phyloP scores from a whole-genome alignment of 352 stramenopile species.

The Phytophthora palmivora region DNA sequence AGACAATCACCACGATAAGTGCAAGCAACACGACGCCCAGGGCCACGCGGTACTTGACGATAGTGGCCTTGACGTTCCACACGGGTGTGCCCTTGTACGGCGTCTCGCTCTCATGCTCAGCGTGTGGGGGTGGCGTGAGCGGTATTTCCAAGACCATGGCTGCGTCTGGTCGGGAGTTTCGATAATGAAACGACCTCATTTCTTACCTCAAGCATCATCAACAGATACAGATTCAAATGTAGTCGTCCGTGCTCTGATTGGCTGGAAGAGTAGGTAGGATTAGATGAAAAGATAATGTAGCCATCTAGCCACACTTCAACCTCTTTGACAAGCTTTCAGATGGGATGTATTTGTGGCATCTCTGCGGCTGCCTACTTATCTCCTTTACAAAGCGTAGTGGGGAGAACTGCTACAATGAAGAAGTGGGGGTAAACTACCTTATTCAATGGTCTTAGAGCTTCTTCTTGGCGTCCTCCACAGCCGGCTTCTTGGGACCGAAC shows the following conservation, averaged over 20 bases:
- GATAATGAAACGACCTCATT: conserved; percentile 9
- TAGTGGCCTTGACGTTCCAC: conserved; percentile 43
- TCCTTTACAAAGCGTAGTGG: conserved; percentile 25
- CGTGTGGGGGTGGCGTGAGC: conserved; percentile 9
- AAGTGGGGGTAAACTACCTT: conserved; percentile 23
- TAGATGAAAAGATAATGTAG: not conserved
- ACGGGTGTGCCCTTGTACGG: conserved; percentile 41
- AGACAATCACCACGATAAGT: conserved; percentile 32
- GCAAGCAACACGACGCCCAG: conserved; percentile 30
- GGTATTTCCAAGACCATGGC: conserved; percentile 3
- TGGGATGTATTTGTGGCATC: conserved; percentile 22
- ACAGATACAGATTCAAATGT: conserved; percentile 19
- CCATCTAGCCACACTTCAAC: not conserved
- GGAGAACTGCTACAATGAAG: conserved; percentile 21
- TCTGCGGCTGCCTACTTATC: conserved; percentile 9
- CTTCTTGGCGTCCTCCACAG: conserved; percentile 42
- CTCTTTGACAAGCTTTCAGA: conserved; percentile 14
- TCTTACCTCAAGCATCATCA: conserved; percentile 16
- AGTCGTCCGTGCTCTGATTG: conserved; percentile 22
- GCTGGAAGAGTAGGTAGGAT: not conserved
- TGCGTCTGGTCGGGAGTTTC: conserved; percentile 9
- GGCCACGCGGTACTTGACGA: conserved; percentile 42
- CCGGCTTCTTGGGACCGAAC: conserved; percentile 49
- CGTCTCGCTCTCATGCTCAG: conserved; percentile 26
- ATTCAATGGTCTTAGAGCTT: conserved; percentile 34